A percentile compares a stretch with the other conserved stretches of the same genome.
Conservation (phyloP, 2,329 filamentous ascomycete genomes). For the Stagonosporopsis chrysanthemi region DNA sequence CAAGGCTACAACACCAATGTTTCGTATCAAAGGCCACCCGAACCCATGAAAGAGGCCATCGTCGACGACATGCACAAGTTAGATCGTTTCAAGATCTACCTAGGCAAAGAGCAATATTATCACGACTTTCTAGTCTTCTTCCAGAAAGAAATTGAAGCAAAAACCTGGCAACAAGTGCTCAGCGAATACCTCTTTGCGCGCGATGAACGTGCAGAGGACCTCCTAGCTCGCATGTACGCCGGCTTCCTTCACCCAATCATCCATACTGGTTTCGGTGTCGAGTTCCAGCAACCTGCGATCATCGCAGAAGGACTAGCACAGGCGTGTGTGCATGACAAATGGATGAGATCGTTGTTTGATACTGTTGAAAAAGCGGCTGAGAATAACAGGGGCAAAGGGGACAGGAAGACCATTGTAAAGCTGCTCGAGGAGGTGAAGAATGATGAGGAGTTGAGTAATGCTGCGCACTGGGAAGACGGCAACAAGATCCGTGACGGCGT, state of each 20-base stretch:
- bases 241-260: constrained; percentile 82
- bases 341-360: constrained; percentile 63
- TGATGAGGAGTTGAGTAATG: constrained; percentile 64
- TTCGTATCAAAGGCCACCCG: constrained; percentile 68
- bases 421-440: constrained; percentile 67
- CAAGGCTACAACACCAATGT: constrained; percentile 70
- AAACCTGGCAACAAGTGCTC: constrained; percentile 69
- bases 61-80: constrained; percentile 66
- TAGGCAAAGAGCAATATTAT: constrained; percentile 73
- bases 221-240: constrained; percentile 73
- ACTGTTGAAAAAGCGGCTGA: constrained; percentile 59
- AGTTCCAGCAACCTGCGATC: constrained; percentile 82
- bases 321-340: constrained; percentile 71
- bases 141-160: constrained; percentile 71
- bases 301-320: constrained; percentile 83
- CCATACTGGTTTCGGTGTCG: constrained; percentile 83
- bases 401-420: constrained; percentile 57
- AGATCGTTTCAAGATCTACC: constrained; percentile 62
- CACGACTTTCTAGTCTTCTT: constrained; percentile 80
- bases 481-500: constrained; percentile 76
- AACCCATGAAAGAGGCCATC: constrained; percentile 58
- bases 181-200: constrained; percentile 73
- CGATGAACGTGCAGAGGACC: constrained; percentile 69
- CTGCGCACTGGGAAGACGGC: constrained; percentile 61
- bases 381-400: constrained; percentile 26